Base-by-base conservation (phyloP, 148 eudicot species). In the Rhododendron ferrugineum region DNA sequence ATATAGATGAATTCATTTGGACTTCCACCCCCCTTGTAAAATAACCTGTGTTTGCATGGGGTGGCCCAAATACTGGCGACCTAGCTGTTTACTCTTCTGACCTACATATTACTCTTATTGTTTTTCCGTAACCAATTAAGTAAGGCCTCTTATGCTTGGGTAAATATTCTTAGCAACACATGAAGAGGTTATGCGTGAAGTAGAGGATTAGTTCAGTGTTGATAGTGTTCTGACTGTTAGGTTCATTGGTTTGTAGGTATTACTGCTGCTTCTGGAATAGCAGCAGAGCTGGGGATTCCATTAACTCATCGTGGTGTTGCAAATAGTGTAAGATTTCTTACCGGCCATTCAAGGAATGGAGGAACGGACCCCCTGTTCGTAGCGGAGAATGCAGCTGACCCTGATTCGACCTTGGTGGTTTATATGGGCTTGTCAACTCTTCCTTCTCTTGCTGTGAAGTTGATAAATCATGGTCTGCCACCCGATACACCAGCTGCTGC, bases 371-470 rank as follows among this genome's bases (percentile, higher is more conserved):
- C 98, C 81, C 85, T 97, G 49, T 97, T 87, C 87, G 98, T 97
- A 16, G 98, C 96, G 26, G 95, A 92, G 80, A 94, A 91, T 89
- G 98, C 99, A 54, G 98, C 96, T 34, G 98, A 97, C 80, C 93
- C 98, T n/a, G 99, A 97, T 90, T 92, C 93, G 40, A 97, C 99
- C 47, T 91, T 97, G 84, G 99, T 97, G 52, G 94, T 97, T 26
- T 97, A 97, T 66, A 97, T 97, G 99, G 99, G 99, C 64, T 89
- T 97, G 89, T 91, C 99, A 37, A 97, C 99, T 52, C 94, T 97
- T 36, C 99, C 98, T 82, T 92, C 98, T 80, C 98, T 97, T 81
- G 91, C 96, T 62, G 86, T 86, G 80, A 97, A 93, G 80, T 80
- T 97, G 89, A 94, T 95, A 81, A 92, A 90, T 73, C 93, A 94